Base-by-base conservation (phyloP, 116 monocot genomes). In the Papilionanthe hybrid region DNA sequence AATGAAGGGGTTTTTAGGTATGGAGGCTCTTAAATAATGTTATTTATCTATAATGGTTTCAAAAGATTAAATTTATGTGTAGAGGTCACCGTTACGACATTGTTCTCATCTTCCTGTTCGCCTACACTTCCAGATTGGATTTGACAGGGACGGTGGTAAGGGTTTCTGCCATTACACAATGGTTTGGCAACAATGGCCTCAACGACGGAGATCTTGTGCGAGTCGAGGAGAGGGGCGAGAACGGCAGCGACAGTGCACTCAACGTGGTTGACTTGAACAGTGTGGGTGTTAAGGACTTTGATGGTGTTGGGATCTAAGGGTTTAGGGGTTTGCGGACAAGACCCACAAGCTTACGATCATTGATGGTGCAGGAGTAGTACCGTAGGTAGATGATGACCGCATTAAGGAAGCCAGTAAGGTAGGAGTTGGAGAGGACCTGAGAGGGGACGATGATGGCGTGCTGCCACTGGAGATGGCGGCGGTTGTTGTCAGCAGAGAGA, bases 101-200 rank as follows among this genome's bases (percentile, higher is more conserved):
- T 3, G 32, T 32, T 32, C 32, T 3, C 32, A 32, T 32, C 3
- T 32, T 32, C 32, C 32, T 32, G 32, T 32, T 3, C 32, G 3
- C 32, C 32, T 32, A 32, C 32, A 3, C 32, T 32, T 32, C 32
- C 32, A 32, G 1, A 1, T 1, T 98, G 95, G 75, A 98, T 50
- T 81, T 98, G 94, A 84, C 93, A 93, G 41, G 94, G 93, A 71
- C 94, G 86, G 28, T 82, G 77, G 83, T 72, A 94, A 7, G 84
- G 84, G 65, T 81, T 88, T 45, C 74, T 72, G 69, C 77, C 87
- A 11, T 66, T 77, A 37, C 87, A 87, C n/a, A 87, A 88, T 57
- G 92, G 86, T 67, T 93, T 91, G 79, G 98, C 93, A 68, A 98
- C 95, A 86, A 98, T 93, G 25, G 78, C 92, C 67, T 91, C 94